phyloP scores from a whole-genome alignment of 768 basidiomycete species.

The Grammothele lineata region DNA sequence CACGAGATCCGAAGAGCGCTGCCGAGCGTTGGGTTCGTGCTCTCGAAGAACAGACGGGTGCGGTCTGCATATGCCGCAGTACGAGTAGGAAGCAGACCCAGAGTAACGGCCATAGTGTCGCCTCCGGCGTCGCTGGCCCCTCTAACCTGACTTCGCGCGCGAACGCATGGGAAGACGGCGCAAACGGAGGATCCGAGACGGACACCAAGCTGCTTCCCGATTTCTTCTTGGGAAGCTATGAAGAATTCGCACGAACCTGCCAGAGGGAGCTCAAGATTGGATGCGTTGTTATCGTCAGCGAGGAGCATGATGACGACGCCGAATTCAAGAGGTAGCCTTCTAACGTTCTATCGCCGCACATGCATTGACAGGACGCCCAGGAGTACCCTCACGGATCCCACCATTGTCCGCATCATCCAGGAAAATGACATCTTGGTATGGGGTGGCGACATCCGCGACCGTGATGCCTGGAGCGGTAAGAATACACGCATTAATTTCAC shows the following conservation, averaged over 20 bases:
- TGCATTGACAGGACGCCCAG: conserved; percentile 32
- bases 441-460: conserved; percentile 87
- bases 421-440: conserved; percentile 81
- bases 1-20: conserved; percentile 32
- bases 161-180: conserved; percentile 21
- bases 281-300: conserved; percentile 79
- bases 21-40: conserved; percentile 75
- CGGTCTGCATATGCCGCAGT: conserved; percentile 41
- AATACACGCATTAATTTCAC: not conserved
- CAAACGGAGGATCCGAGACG: conserved; percentile 20
- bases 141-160: conserved; percentile 38
- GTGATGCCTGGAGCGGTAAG: conserved; percentile 75
- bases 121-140: conserved; percentile 36
- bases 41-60: conserved; percentile 84
- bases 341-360: not conserved
- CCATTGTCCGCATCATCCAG: conserved; percentile 61
- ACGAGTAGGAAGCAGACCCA: not conserved
- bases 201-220: conserved; percentile 70
- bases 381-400: conserved; percentile 69
- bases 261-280: conserved; percentile 69
- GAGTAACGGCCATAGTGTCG: conserved; percentile 12
- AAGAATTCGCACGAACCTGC: conserved; percentile 67
- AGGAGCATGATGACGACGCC: conserved; percentile 85
- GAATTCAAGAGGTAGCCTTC: conserved; percentile 74
- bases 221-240: conserved; percentile 78